Evolutionary conservation across 371 early-diverging fungal genomes (phyloP).

Genomic region (Capniomyces stellatus): DNA sequence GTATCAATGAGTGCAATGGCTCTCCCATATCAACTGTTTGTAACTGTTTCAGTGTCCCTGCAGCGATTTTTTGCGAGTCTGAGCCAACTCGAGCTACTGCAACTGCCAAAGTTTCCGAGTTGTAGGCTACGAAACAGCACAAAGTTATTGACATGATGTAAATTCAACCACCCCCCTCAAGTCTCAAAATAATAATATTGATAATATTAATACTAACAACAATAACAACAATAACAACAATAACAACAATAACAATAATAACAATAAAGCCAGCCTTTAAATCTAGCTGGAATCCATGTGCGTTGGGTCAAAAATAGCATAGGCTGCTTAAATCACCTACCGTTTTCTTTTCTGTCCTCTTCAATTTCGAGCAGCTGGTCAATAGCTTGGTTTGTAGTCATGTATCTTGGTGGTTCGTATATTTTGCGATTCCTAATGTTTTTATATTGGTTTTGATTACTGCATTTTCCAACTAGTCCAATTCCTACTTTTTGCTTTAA

Average conservation of each 20-base stretch:
- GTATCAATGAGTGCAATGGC: slow-evolving; percentile 93
- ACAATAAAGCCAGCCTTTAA: background rate
- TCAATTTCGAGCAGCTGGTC: slow-evolving; percentile 88
- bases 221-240: background rate
- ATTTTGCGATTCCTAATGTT: slow-evolving; percentile 78
- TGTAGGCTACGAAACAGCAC: no score
- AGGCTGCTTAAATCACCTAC: no score
- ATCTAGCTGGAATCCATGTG: background rate
- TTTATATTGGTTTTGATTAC: no score
- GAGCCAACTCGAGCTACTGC: slow-evolving; percentile 88
- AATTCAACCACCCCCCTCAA: no score
- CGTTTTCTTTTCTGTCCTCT: slow-evolving; percentile 42
- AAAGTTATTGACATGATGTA: no score
- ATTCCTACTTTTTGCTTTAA: no score
- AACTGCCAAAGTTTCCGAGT: slow-evolving; percentile 66
- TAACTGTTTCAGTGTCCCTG: slow-evolving; percentile 77
- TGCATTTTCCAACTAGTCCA: no score
- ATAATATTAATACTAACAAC: background rate
- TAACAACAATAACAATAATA: background rate
- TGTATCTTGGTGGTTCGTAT: slow-evolving; percentile 94
- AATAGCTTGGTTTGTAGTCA: slow-evolving; percentile 91
- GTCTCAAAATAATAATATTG: no score
- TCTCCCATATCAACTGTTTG: slow-evolving; percentile 73
- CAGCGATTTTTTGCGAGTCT: slow-evolving; percentile 60
- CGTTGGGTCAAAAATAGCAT: background rate